These are phyloP conservation scores for Suillus plorans DNA, from an alignment of 768 basidiomycete genomes.

Conservation along the genomic window DNA sequence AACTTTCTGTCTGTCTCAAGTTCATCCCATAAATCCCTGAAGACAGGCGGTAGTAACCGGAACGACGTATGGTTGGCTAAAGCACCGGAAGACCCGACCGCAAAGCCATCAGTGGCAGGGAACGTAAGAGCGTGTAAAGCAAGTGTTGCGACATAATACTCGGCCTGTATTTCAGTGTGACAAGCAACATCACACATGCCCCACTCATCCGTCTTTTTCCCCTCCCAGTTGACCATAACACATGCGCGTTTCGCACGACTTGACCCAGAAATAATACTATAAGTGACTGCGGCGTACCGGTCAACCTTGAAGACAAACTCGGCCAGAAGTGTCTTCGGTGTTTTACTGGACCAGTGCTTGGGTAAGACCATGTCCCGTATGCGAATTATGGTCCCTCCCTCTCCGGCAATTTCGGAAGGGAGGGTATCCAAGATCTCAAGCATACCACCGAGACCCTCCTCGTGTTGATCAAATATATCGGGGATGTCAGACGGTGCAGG, in stretches of 20 bases:
- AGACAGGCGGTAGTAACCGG: conserved; percentile 75
- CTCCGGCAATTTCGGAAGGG: conserved; percentile 55
- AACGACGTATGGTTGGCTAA: conserved; percentile 63
- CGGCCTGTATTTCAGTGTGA: conserved; percentile 72
- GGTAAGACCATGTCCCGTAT: conserved; percentile 77
- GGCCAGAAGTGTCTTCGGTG: conserved; percentile 71
- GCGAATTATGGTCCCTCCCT: conserved; percentile 50
- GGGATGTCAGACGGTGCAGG: conserved; percentile 11
- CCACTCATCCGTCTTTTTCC: conserved; percentile 62
- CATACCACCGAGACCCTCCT: conserved; percentile 57
- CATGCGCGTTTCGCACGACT: conserved; percentile 75
- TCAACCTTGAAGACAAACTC: conserved; percentile 70
- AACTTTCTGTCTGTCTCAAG: conserved; percentile 64
- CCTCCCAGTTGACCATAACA: conserved; percentile 74
- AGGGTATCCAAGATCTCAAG: conserved; percentile 72
- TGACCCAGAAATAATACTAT: conserved; percentile 60
- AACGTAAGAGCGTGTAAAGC: conserved; percentile 81
- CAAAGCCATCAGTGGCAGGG: conserved; percentile 62
- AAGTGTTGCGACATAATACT: conserved; percentile 85
- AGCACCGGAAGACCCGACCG: conserved; percentile 44
- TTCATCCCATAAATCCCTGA: conserved; percentile 91
- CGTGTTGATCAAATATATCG: conserved; percentile 56
- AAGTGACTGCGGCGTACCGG: conserved; percentile 73
- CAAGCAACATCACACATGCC: conserved; percentile 87
- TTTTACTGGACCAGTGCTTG: conserved; percentile 80